Evolutionary conservation across 2,329 filamentous ascomycete genomes (phyloP), one percentile per base, ranked within the genome.

Genomic region (Cucurbitaria berberidis): DNA sequence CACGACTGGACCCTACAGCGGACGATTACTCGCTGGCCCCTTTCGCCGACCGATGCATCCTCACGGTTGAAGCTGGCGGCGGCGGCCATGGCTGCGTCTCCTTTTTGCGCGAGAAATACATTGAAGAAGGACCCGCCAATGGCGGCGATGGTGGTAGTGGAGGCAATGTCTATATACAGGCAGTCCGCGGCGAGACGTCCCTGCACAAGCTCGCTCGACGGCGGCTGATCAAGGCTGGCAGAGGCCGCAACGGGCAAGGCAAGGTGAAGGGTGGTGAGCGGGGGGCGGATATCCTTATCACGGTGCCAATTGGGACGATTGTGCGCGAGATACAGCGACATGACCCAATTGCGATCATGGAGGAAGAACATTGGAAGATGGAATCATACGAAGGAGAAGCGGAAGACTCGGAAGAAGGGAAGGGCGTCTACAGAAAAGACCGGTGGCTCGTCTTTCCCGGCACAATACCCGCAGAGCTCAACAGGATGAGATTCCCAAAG

Each of bases 71-170:
- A 64, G 89, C 93, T 16, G 95, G 95, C 8, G 78, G 81, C 2
- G 95, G 95, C 22, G 95, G 95, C 8, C 88, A 95, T 69, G 95
- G 95, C 59, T 99, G 95, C 70, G 91, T 98, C 45, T 95, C 95
- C 0, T 99, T 98, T 72, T 79, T 96, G 38, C 88, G 93, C 18
- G 95, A 99, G 68, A 93, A 93, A 59, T 98, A 90, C 75, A 82
- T 97, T 26, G 85, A 88, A 39, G 88, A 96, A 60, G 95, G 95
- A 0, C 95, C 95, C 10, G 86, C 95, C 9, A 98, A 99, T 74
- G 95, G 95, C 43, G 95, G 95, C 54, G 92, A 99, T 71, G 95
- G 95, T 36, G 95, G 95, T 4, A 89, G 86, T 50, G 95, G 95
- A 57, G 95, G 95, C 34, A 96, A 89, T 66, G 82, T 99, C 62